These are phyloP conservation scores for Cicer arietinum DNA, from an alignment of 306 rosid species.

Conservation along the genomic window DNA sequence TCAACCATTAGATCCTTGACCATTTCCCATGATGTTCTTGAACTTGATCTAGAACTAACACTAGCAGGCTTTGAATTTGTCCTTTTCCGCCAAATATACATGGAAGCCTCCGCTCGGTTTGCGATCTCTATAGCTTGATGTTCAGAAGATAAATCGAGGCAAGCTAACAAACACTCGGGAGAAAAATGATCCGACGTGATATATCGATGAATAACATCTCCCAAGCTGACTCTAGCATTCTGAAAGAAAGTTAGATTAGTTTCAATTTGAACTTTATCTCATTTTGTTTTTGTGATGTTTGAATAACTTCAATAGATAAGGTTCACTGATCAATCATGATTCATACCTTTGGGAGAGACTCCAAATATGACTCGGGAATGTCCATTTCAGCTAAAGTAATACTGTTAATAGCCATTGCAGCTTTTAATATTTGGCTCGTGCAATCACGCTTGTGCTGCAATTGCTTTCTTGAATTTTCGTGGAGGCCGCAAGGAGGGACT, in stretches of 20 bases:
- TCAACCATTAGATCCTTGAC: constrained; percentile 93
- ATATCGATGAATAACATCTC: constrained; percentile 88
- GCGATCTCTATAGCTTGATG: constrained; percentile 95
- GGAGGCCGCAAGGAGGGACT: constrained; percentile 86
- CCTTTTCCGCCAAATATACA: constrained; percentile 74
- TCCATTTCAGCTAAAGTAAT: constrained; percentile 82
- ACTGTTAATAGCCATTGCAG: constrained; percentile 89
- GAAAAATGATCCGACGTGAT: constrained; percentile 88
- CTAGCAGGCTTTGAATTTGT: constrained; percentile 59
- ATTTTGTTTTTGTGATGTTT: background rate
- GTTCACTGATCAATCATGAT: background rate
- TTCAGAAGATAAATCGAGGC: constrained; percentile 90
- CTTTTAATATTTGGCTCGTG: constrained; percentile 86
- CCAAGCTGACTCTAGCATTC: constrained; percentile 85
- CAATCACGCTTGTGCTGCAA: constrained; percentile 90
- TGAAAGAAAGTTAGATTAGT: constrained; percentile 51
- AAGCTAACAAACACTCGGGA: constrained; percentile 80
- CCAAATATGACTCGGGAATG: constrained; percentile 83
- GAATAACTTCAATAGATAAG: background rate
- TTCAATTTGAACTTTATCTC: constrained; percentile 3
- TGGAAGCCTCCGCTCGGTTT: constrained; percentile 80
- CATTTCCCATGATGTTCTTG: constrained; percentile 97
- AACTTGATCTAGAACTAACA: constrained; percentile 53
- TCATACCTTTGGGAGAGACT: constrained; percentile 86
- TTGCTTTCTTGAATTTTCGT: constrained; percentile 70